Evolutionary conservation across 768 basidiomycete genomes (phyloP).

Genomic region (Suillus tomentosus): DNA sequence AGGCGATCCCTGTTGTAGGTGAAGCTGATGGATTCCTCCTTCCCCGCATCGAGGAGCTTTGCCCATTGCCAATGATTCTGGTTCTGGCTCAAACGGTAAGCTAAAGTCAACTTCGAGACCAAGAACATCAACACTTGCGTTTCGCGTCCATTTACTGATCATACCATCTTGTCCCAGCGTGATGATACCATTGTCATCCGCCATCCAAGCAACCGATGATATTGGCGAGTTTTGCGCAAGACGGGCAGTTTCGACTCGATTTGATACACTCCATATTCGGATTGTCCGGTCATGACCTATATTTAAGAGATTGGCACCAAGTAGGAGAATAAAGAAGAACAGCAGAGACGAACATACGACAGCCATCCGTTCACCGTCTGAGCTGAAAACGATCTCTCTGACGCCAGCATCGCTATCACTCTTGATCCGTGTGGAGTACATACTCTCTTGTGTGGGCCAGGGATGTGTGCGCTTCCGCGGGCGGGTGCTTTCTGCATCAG

Average conservation of each 20-base stretch:
- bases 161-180: conserved; percentile 59
- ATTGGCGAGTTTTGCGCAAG: conserved; percentile 54
- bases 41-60: conserved; percentile 53
- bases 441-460: conserved; percentile 52
- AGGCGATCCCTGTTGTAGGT: conserved; percentile 59
- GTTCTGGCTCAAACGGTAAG: conserved; percentile 32
- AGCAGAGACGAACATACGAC: conserved; percentile 49
- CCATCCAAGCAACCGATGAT: conserved; percentile 59
- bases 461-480: conserved; percentile 37
- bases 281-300: conserved; percentile 60
- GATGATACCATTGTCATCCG: conserved; percentile 55
- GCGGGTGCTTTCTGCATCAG: conserved; percentile 29
- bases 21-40: conserved; percentile 50
- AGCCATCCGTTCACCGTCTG: conserved; percentile 58
- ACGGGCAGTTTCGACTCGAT: conserved; percentile 53
- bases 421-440: conserved; percentile 40
- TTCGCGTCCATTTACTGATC: conserved; percentile 59
- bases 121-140: conserved; percentile 40
- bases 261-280: conserved; percentile 60
- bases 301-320: conserved; percentile 4
- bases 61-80: conserved; percentile 57
- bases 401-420: conserved; percentile 52
- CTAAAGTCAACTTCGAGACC: background rate
- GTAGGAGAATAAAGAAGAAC: conserved; percentile 6
- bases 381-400: conserved; percentile 49